Evolutionary conservation across 148 eudicot genomes (phyloP).

Genomic region (Amaranthus cruentus): DNA sequence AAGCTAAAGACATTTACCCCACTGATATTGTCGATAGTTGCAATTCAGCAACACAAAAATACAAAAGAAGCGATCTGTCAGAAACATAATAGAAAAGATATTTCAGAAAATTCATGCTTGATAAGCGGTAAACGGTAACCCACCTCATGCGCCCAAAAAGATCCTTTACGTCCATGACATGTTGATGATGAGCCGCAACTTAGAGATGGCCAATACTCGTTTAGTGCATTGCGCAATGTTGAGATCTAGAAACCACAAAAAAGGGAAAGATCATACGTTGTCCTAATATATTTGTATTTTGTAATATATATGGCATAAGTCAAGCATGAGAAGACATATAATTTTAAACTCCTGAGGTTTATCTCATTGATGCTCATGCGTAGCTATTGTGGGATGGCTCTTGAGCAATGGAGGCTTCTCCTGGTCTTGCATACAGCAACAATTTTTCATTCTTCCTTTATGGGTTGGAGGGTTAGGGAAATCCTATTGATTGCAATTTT

Average conservation of each 20-base stretch:
- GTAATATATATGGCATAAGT: not conserved
- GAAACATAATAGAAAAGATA: conserved; percentile 19
- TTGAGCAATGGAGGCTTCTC: no score
- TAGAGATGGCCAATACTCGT: conserved; percentile 86
- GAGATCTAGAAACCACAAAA: conserved; percentile 47
- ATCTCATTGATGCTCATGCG: not conserved
- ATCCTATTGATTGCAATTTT: no score
- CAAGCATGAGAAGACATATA: not conserved
- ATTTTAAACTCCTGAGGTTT: not conserved
- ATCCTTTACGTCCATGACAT: conserved; percentile 71
- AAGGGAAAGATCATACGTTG: not conserved
- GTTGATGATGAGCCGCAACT: conserved; percentile 66
- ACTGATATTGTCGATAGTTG: conserved; percentile 39
- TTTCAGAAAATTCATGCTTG: conserved; percentile 10
- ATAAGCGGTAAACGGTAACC: not conserved
- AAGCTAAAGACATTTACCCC: conserved; percentile 71
- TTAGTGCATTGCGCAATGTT: conserved; percentile 46
- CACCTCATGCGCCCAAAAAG: conserved; percentile 97
- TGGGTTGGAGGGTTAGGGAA: no score
- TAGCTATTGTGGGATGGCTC: no score
- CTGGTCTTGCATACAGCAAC: not conserved
- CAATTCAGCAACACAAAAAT: conserved; percentile 37
- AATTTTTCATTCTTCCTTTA: not conserved
- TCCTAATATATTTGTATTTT: not conserved
- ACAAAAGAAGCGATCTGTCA: conserved; percentile 31